Evolutionary conservation across 106 monocot genomes (phyloP), one percentile per base, ranked within the genome.

Genomic region (Platanthera guangdongensis): DNA sequence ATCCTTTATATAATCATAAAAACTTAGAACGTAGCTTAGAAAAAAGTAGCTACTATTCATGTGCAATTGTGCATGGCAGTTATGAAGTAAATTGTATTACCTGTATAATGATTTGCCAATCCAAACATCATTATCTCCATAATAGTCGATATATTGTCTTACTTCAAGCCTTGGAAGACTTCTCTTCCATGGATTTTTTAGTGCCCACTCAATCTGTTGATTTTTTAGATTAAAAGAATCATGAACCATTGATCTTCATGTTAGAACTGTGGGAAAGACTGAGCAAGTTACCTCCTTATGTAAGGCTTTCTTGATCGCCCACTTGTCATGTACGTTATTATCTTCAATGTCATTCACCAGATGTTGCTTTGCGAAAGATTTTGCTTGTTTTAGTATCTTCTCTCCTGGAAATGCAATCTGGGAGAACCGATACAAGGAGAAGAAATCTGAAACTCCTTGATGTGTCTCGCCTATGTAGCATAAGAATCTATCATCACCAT

Each of bases 311-410:
- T 78, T 82, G 39, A 81, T 45, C 11, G 76, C 68, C 76, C 81
- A 81, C 45, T 80, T 80, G 51, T 80, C 74, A 1, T 75, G 15
- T 19, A 71, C 45, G 39, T 80, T 63, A 19, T 80, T 80, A 30
- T 63, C 51, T 45, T 74, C 8, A 15, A 59, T 74, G 18, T 21
- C 57, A 25, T 48, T 15, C 70, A 39, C 6, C 6, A 70, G 21
- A 13, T 47, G 16, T 22, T 73, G 55, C 45, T 51, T 13, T 0
- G 51, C 55, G 18, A 82, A 78, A 72, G 63, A 22, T 65, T 74
- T 78, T 64, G 82, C 82, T 25, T 78, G 78, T 51, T 78, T 78
- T 52, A 82, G 63, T 60, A 82, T 82, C 21, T 82, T 78, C 74
- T 82, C 82, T 5, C 82, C 82, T 52, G 82, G 82, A 57, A 82